Evolutionary conservation across 331 rosid species (phyloP), one percentile per base, ranked within the genome.

Genomic region (Rhamnella rubrinervis): DNA sequence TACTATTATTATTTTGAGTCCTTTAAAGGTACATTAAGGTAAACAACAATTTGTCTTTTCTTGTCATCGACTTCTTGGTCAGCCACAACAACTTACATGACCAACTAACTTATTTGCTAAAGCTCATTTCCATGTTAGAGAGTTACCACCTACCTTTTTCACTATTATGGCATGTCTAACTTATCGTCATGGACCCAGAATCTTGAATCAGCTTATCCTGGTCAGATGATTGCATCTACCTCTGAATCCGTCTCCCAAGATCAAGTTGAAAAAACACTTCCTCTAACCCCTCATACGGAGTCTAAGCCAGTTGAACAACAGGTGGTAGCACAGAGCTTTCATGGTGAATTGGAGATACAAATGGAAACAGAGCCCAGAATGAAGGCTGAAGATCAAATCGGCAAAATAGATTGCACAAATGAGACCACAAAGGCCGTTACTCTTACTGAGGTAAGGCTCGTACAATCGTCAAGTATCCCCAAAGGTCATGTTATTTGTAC

Each of bases 381-480:
- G 53, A 28, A 14, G 58, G 74, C 15, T 55, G 65, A 67, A 38
- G 41, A 68, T 71, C 37, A 49, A 0, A 60, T 49, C n/a, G n/a
- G 25, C 26, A 37, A 4, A 71, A 49, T 44, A 59, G 49, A 19
- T 13, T 18, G 44, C 44, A 10, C 67, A 71, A 19, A 28, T 7
- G 52, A 59, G 60, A 71, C 44, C 59, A 58, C 31, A 20, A 51
- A 56, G 44, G 59, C 46, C 50, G 63, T 46, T 61, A 35, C 41
- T 55, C 46, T 35, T 38, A 65, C 70, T 25, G 55, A 72, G 84
- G 81, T 83, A 7, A 63, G 66, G 53, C 62, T 62, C 40, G 26
- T 19, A 49, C 25, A 53, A 21, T 20, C 37, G 11, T 68, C 46
- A 18, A 49, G 31, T 17, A 8, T 21, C 7, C 61, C 57, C 28